Percentiles rank a stretch among this genome's conserved stretches.
These are phyloP conservation scores for Eucalyptus curtisii DNA, from an alignment of 345 rosid genomes.

Conservation along the genomic window DNA sequence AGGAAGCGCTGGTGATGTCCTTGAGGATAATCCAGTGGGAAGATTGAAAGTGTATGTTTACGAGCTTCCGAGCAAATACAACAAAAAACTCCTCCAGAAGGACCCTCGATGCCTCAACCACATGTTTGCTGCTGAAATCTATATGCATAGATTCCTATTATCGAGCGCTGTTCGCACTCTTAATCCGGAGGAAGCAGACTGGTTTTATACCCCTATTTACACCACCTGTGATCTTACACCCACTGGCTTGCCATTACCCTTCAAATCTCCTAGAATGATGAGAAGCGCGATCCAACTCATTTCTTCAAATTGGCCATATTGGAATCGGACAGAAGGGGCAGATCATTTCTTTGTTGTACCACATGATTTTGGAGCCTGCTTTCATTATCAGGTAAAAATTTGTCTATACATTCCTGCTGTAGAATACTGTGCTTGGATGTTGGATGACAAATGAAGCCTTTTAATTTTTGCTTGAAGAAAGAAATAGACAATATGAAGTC, in stretches of 20 bases:
- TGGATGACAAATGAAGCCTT: not conserved
- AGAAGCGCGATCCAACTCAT: conserved; percentile 83
- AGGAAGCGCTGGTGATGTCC: conserved; percentile 97
- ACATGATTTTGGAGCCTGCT: conserved; percentile 95
- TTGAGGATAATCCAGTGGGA: conserved; percentile 94
- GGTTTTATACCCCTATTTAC: conserved; percentile 90
- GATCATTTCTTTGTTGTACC: conserved; percentile 97
- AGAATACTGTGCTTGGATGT: not conserved
- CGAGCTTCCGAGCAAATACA: conserved; percentile 93
- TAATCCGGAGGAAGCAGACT: conserved; percentile 88
- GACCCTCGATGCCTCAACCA: conserved; percentile 92
- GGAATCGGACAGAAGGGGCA: conserved; percentile 93
- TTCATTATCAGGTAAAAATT: conserved; percentile 69
- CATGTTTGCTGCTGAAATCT: conserved; percentile 97
- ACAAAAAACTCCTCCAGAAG: conserved; percentile 82
- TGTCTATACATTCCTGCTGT: not conserved
- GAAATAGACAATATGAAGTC: not conserved
- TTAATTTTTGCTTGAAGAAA: not conserved
- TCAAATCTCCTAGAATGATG: conserved; percentile 92
- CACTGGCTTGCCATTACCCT: conserved; percentile 85
- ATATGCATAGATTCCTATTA: conserved; percentile 81
- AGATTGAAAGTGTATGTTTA: conserved; percentile 78
- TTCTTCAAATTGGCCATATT: conserved; percentile 80
- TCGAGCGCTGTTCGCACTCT: conserved; percentile 86
- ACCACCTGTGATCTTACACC: conserved; percentile 98